A percentile compares a stretch with the other conserved stretches of the same genome.
Conservation (phyloP, 2,329 filamentous ascomycete species). For the Cercospora brassicicola region DNA sequence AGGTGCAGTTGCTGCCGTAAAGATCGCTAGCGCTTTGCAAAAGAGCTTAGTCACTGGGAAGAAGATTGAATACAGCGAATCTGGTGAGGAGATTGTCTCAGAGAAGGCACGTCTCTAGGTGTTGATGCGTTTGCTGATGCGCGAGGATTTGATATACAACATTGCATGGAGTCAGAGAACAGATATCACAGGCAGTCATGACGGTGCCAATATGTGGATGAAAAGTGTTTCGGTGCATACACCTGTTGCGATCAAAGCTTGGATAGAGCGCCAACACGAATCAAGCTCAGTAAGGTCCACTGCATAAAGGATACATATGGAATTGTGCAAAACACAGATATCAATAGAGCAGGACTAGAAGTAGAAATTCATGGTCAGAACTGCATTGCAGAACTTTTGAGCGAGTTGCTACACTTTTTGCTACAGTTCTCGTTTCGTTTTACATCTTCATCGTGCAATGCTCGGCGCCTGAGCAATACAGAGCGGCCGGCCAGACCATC, state of each 20-base stretch:
- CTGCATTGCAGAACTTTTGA: background rate
- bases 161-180: background rate
- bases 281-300: background rate
- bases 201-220: background rate
- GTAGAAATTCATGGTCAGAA: background rate
- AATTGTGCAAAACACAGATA: background rate
- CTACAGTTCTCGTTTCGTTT: background rate
- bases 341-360: background rate
- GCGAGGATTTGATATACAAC: background rate
- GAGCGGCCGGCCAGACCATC: background rate
- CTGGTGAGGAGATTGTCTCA: conserved; percentile 35
- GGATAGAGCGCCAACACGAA: background rate
- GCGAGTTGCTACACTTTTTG: background rate
- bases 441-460: background rate
- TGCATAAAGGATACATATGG: background rate
- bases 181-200: background rate
- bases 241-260: background rate
- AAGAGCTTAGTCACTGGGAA: conserved; percentile 47
- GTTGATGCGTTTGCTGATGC: background rate
- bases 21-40: conserved; percentile 57
- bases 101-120: conserved; percentile 23
- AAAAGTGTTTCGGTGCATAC: background rate
- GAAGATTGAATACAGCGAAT: conserved; percentile 58
- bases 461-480: background rate
- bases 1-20: conserved; percentile 60